These are phyloP conservation scores for Clarireedia monteithiana DNA, from an alignment of 2,329 filamentous ascomycete genomes.

Conservation along the genomic window DNA sequence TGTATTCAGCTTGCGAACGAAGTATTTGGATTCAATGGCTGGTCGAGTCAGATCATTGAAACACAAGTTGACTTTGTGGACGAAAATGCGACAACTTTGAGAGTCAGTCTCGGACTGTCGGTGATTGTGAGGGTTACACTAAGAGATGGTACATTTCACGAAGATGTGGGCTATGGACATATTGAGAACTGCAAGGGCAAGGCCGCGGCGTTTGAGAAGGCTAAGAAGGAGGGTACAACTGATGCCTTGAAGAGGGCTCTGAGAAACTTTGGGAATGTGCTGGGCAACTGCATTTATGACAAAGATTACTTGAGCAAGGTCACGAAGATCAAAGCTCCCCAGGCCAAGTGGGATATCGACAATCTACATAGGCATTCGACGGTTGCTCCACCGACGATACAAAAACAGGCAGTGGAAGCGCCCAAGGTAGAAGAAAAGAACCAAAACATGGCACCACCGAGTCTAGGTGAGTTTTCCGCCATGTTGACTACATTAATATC, in stretches of 20 bases:
- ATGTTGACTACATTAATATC: background rate
- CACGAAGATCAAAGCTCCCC: constrained; percentile 77
- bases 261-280: constrained; percentile 87
- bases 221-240: constrained; percentile 96
- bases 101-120: constrained; percentile 77
- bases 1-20: constrained; percentile 92
- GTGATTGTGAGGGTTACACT: constrained; percentile 87
- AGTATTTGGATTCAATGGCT: constrained; percentile 94
- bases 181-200: constrained; percentile 96
- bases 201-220: constrained; percentile 93
- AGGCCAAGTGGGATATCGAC: constrained; percentile 70
- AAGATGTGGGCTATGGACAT: constrained; percentile 94
- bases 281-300: constrained; percentile 98
- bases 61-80: constrained; percentile 95
- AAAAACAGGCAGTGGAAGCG: constrained; percentile 26
- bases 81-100: constrained; percentile 69
- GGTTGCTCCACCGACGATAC: constrained; percentile 32
- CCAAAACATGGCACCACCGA: background rate
- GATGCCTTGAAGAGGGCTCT: constrained; percentile 86
- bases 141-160: constrained; percentile 90
- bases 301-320: constrained; percentile 87
- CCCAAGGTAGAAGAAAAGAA: constrained; percentile 22
- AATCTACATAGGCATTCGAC: constrained; percentile 76
- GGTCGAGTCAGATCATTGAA: constrained; percentile 93
- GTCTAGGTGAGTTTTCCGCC: background rate